Conservation (phyloP, 2,329 filamentous ascomycete species). For the Aspergillus ustus region DNA sequence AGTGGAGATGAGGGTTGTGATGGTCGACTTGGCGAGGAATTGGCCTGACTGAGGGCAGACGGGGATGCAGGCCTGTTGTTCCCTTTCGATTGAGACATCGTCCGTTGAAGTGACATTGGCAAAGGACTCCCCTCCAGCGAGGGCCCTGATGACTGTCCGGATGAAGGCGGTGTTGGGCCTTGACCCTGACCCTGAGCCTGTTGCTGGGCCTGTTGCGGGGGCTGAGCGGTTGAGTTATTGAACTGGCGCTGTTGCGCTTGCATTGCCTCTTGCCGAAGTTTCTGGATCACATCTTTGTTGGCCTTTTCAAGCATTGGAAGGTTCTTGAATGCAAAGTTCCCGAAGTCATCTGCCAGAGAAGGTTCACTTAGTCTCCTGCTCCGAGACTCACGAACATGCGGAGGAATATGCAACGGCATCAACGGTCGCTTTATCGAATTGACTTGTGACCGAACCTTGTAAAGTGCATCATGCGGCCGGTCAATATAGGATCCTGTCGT, state of each 20-base stretch:
- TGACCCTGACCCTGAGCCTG: neutral
- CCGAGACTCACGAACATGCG: conserved; percentile 90
- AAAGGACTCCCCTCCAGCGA: conserved; percentile 84
- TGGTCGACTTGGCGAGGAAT: conserved; percentile 82
- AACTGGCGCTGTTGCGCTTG: conserved; percentile 64
- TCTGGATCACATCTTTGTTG: conserved; percentile 98
- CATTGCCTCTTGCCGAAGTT: conserved; percentile 87
- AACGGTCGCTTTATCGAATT: conserved; percentile 86
- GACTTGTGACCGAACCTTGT: conserved; percentile 83
- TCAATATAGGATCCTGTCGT: conserved; percentile 81
- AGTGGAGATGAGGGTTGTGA: conserved; percentile 87
- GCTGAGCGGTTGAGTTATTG: conserved; percentile 32
- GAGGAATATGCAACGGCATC: conserved; percentile 95
- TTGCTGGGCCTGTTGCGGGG: conserved; percentile 26
- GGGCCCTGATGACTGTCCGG: conserved; percentile 67
- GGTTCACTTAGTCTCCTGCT: conserved; percentile 89
- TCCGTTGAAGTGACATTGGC: conserved; percentile 78
- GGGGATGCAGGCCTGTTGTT: conserved; percentile 82
- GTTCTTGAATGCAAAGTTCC: conserved; percentile 96
- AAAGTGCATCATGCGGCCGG: conserved; percentile 91
- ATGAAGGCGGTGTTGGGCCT: conserved; percentile 51
- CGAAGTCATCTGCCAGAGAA: conserved; percentile 87
- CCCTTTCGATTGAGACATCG: conserved; percentile 80
- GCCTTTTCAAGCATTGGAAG: conserved; percentile 94
- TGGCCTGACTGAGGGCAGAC: conserved; percentile 76